Base-by-base conservation (phyloP, 768 basidiomycete genomes). In the Omphalotus guepiniiformis region DNA sequence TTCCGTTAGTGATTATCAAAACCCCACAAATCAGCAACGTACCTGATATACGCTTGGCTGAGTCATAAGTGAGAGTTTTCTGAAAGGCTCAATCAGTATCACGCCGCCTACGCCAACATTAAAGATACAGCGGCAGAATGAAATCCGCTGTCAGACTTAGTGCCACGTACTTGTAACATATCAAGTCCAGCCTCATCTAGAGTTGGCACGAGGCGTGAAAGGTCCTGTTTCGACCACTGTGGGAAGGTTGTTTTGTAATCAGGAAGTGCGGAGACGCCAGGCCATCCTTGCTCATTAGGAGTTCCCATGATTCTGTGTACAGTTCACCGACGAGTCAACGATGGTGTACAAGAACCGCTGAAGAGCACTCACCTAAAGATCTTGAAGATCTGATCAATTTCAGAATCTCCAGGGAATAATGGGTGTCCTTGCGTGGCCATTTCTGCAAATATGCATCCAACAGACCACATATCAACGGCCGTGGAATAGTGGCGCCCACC, bases 381-480 rank as follows among this genome's bases (percentile, higher is more conserved):
- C 68, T 92, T 87, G 80, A 98, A 98, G 54, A 98, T 98, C 73
- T 99, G 96, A 68, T 99, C 96, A 61, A 98, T 99, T 70, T 99
- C 96, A 22, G 96, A 98, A 69, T 99, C 96, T 4, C 96, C 96
- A 19, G 96, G 95, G 78, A 99, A 99, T 11, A 97, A 74, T 2
- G 95, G 80, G 62, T 83, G 66, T 55, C 88, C 88, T 51, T 82
- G 78, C 87, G 94, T 90, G 45, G 92, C 86, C 95, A 98, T 97
- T 71, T 99, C 96, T 6, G 95, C 95, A 60, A 96, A 92, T 63
- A 99, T 98, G 61, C 94, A 97, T 0, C 88, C 96, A 18, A 99
- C 95, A n/a, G 92, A 94, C 96, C 96, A 99, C 92, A 98, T 96
- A 69, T 99, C 96, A 59, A 99, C 89, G 2, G 93, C 91, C 2